These are phyloP conservation scores for Magnaporthales sp. DNA, from an alignment of 2,329 filamentous ascomycete genomes.

Conservation along the genomic window DNA sequence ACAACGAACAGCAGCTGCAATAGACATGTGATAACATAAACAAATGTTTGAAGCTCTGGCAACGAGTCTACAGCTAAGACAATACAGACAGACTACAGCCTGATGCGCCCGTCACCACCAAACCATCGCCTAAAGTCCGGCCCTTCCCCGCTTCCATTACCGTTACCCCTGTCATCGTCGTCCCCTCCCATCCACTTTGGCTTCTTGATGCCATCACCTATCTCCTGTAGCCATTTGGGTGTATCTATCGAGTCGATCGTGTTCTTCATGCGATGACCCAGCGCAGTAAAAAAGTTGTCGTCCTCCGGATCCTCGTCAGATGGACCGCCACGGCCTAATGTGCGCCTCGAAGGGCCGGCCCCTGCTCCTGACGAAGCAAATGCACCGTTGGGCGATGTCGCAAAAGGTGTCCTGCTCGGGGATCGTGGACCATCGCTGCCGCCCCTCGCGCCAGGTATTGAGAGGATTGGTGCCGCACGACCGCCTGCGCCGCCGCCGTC, in stretches of 20 bases:
- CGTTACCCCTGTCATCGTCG: slow-evolving; percentile 26
- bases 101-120: slow-evolving; percentile 31
- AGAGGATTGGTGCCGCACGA: slow-evolving; percentile 38
- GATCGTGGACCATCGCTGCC: slow-evolving; percentile 9
- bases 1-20: too few relatives aligned
- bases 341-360: slow-evolving; percentile 16
- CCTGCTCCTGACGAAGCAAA: slow-evolving; percentile 28
- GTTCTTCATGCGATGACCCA: slow-evolving; percentile 82
- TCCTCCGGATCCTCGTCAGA: slow-evolving; percentile 52
- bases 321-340: slow-evolving; percentile 21
- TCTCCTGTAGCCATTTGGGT: slow-evolving; percentile 73
- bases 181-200: slow-evolving; percentile 73
- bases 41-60: neutral
- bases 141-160: slow-evolving; percentile 16
- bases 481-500: slow-evolving; percentile 16
- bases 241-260: slow-evolving; percentile 78
- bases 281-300: slow-evolving; percentile 74
- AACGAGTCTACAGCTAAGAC: neutral
- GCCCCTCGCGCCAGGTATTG: slow-evolving; percentile 25
- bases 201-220: slow-evolving; percentile 60
- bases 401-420: slow-evolving; percentile 1
- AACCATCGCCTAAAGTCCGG: slow-evolving; percentile 47
- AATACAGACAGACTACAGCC: slow-evolving; percentile 13
- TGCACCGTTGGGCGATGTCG: slow-evolving; percentile 12
- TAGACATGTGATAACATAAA: neutral